Evolutionary conservation across 169 alveolate genomes (phyloP).

Genomic region (Plasmodium relictum): DNA sequence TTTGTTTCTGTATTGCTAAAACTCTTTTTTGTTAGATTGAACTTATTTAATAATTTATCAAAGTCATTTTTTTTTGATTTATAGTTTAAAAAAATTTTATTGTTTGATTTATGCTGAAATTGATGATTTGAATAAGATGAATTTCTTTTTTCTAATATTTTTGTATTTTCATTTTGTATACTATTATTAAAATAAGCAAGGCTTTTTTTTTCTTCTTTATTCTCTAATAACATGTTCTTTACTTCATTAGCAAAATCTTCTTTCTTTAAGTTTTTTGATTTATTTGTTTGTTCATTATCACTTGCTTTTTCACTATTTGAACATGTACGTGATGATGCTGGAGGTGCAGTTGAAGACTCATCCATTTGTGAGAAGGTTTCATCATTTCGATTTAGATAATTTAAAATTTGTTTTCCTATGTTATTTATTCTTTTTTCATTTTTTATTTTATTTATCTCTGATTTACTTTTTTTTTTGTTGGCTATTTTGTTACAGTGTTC

Average conservation of each 20-base stretch:
- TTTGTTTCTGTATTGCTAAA: constrained; percentile 16
- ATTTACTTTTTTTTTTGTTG: neutral
- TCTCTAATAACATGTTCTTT: neutral
- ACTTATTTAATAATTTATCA: neutral
- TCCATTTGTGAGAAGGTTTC: neutral
- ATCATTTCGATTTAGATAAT: neutral
- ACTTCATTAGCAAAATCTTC: neutral
- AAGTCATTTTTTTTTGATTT: neutral
- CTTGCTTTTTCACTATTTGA: constrained; percentile 5
- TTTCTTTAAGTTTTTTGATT: neutral
- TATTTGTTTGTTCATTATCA: constrained; percentile 7
- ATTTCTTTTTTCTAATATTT: constrained; percentile 11
- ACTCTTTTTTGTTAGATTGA: constrained; percentile 17
- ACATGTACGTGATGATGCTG: neutral
- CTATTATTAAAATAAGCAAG: neutral
- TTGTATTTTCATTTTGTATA: neutral
- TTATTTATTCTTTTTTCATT: neutral
- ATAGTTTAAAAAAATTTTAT: constrained; percentile 24
- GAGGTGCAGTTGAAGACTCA: constrained; percentile 25
- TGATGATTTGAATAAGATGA: neutral
- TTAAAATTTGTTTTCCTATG: neutral
- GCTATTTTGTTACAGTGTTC: neutral
- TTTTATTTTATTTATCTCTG: neutral
- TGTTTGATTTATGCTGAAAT: constrained; percentile 16
- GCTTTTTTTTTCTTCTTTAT: neutral